Evolutionary conservation across 345 rosid genomes (phyloP), one percentile per base, ranked within the genome.

Genomic region (Moricandia moricandioides): DNA sequence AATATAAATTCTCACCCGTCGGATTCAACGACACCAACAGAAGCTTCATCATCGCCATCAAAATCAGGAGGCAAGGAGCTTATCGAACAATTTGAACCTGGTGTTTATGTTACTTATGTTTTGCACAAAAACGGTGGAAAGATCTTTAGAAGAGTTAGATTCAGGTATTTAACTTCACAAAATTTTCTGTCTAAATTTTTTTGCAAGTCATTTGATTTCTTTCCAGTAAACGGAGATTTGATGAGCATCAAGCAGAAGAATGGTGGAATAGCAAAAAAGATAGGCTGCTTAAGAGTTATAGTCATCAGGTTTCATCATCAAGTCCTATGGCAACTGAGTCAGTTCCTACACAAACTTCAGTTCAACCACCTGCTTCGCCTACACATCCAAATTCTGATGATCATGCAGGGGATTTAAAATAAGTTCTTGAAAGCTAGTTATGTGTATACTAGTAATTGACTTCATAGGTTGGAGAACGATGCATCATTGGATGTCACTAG

Each of bases 231-330:
- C 78, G 89, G 39, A 86, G 87, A 81, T 95, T 90, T 62, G 85
- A 72, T 17, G 96, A 82, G 80, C 86, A 87, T 7, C 94, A 95
- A 52, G 97, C 98, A 73, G 96, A 80, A 80, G 91, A 85, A 76
- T 92, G 99, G 97, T 95, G 97, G 99, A 83, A 34, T 67, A 89
- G 65, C 68, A 89, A 95, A 78, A 95, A 88, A 79, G 97, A 95
- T 43, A 84, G 89, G 83, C 81, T 95, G 58, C 86, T 90, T 12
- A 86, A 68, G 83, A 85, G 79, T 73, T 95, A 92, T 81, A 77
- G 72, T 51, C 83, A 87, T 16, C 73, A 79, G 3, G 13, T 55
- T 57, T 18, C 81, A 31, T 67, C 80, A 68, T 65, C 70, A 1
- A 63, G 74, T 55, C 76, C 65, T 31, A 51, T 18, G 2, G 14